Evolutionary conservation across 1,139 yeast species (phyloP), one percentile per base, ranked within the genome.

Genomic region (Geotrichum aggregatum): DNA sequence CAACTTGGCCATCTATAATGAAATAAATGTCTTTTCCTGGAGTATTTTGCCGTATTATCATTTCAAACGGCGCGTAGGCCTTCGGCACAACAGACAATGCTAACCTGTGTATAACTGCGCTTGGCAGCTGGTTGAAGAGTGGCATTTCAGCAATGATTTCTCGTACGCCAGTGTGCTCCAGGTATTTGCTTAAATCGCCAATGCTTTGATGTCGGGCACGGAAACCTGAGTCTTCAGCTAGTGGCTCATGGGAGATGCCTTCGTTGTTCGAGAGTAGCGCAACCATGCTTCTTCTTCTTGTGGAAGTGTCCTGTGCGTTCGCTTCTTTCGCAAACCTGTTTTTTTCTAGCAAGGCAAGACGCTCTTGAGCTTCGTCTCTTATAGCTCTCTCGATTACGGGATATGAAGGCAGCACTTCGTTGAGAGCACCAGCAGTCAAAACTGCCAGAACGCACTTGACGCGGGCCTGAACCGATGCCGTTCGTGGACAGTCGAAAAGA

Each of bases 401-500:
- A 63, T 79, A 84, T 54, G 76, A 76, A 2, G 80, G 79, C 24
- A 84, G 68, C 1, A 84, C 85, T 22, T 72, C 69, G 58, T 79
- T 77, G 49, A 85, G 73, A 13, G 82, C 77, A 53, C 82, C 86
- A 8, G 82, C 77, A 1, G 87, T 83, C 43, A 85, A 71, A 0
- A 83, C 84, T 1, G 87, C 89, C 6, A 83, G 71, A 50, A 84
- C 68, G 1, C 85, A 87, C 58, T 75, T 78, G 0, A 87, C 77
- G 55, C 82, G 72, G 1, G 92, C 85, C 14, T 84, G 79, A 14
- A 84, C 89, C 1, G 89, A 83, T 0, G 92, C 92, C 0, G 91
- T 84, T 58, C 92, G 71, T 10, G 91, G 89, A 42, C 89, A 71
- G 63, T 83, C 82, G 68, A 82, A 84, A 36, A 85, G 69, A 45